phyloP scores from a whole-genome alignment of 2,329 filamentous ascomycete species.

The Fusarium incarnatum region DNA sequence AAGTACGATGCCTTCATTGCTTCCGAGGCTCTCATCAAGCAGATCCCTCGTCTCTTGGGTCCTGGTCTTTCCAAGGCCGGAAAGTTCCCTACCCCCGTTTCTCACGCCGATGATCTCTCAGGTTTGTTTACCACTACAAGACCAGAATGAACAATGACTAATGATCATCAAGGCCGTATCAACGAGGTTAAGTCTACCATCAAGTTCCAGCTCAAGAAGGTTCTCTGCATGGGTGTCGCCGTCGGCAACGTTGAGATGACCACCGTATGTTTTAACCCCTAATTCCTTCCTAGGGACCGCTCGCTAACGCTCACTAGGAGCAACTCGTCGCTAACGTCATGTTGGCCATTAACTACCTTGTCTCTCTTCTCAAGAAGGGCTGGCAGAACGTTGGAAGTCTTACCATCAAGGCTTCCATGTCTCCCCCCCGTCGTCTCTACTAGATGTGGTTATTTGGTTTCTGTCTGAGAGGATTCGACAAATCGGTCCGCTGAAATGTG shows the following conservation, averaged over 20 bases:
- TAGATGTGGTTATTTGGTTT: conserved; percentile 63
- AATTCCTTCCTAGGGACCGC: background rate
- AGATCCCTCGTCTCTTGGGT: conserved; percentile 99
- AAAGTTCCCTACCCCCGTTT: conserved; percentile 99
- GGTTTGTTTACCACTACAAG: conserved; percentile 43
- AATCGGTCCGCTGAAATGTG: conserved; percentile 36
- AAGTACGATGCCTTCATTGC: conserved; percentile 99
- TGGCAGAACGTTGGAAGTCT: conserved; percentile 99
- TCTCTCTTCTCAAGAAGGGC: conserved; percentile 99
- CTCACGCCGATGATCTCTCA: conserved; percentile 92
- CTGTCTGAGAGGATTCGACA: conserved; percentile 39
- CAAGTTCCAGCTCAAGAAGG: conserved; percentile 99
- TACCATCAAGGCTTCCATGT: conserved; percentile 99
- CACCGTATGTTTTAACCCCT: background rate
- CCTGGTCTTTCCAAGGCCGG: conserved; percentile 98
- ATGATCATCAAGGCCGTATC: conserved; percentile 74
- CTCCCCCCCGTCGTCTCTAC: conserved; percentile 97
- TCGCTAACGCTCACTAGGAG: conserved; percentile 64
- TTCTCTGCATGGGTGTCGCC: conserved; percentile 99
- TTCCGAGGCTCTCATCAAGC: conserved; percentile 98
- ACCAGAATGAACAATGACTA: background rate
- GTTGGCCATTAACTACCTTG: conserved; percentile 99
- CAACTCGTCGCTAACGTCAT: conserved; percentile 99
- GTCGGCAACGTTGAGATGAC: conserved; percentile 99
- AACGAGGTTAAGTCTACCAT: conserved; percentile 99